These are phyloP conservation scores for Echinochloa phyllopogon DNA, from an alignment of 176 grass and related monocot genomes.

Conservation along the genomic window DNA sequence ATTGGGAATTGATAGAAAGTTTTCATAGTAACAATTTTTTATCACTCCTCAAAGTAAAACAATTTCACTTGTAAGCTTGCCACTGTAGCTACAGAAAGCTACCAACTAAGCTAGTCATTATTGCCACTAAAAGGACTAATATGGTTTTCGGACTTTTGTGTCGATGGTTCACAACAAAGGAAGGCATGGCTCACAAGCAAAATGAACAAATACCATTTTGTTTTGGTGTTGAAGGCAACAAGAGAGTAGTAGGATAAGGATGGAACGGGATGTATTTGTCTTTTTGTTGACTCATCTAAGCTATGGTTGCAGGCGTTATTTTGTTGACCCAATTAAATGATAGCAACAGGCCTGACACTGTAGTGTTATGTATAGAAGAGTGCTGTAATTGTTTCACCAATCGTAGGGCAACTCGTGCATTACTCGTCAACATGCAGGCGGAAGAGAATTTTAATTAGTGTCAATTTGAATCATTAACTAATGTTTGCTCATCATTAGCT, in stretches of 20 bases:
- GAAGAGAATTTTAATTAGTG: not conserved
- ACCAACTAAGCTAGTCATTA: not conserved
- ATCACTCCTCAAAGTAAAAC: not conserved
- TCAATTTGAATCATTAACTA: not conserved
- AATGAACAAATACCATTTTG: not conserved
- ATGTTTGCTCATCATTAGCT: not conserved
- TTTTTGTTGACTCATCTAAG: not conserved
- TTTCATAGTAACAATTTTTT: not conserved
- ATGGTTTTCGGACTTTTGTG: conserved; percentile 5
- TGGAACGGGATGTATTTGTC: not conserved
- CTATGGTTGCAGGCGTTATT: not conserved
- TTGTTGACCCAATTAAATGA: not conserved
- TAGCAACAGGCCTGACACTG: not conserved
- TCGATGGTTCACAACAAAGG: conserved; percentile 11
- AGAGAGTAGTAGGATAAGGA: conserved; percentile 25
- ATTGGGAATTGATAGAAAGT: not conserved
- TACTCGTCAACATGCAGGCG: not conserved
- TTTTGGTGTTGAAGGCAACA: conserved; percentile 23
- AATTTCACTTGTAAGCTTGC: not conserved
- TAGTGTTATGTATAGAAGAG: not conserved
- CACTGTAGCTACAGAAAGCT: not conserved
- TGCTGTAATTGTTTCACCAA: not conserved
- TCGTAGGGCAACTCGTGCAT: not conserved
- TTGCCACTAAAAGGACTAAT: not conserved
- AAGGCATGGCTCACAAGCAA: not conserved